Evolutionary conservation across 2,329 filamentous ascomycete genomes (phyloP), one percentile per base, ranked within the genome.

Genomic region (Phyllosticta citrichinensis): DNA sequence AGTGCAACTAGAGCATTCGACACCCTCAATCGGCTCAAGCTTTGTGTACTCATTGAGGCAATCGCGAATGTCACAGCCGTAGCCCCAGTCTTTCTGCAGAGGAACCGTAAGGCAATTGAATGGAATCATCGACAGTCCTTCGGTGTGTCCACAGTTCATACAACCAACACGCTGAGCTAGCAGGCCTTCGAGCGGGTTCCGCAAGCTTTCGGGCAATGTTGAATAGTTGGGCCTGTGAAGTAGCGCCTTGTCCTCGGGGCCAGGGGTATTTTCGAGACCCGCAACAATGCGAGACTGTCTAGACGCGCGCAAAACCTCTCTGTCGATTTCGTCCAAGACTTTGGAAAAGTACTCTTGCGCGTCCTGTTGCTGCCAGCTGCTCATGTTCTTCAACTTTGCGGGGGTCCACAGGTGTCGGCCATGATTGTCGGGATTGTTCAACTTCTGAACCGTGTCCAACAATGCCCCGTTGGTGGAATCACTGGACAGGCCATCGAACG

Each of bases 281-380:
- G 52, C 50, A 14, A 40, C 20, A 19, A 57, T 30, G 25, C 64
- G 77, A 70, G 70, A 74, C 71, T 67, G 77, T 72, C 70, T 79
- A 65, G 63, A 71, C 68, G 60, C 73, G 69, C 62, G 75, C 76
- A 54, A 80, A 51, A 90, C 79, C 69, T 95, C 90, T 68, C 87
- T 87, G 68, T 97, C 90, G 27, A 96, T 79, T 67, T 92, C 87
- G 66, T 93, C 91, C 55, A 97, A 74, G 14, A 99, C 81, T 68
- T 93, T 95, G 17, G 91, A 93, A 68, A 89, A 97, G 73, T 97
- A 99, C 73, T 99, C 94, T 71, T 97, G 94, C 5, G 94, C 94
- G 75, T 99, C 94, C 74, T 99, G 94, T 71, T 97, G 94, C 66
- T 95, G 89, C 84, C 89, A 96, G 30, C 89, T 96, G 73, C 87